phyloP scores from a whole-genome alignment of 495 filamentous ascomycete genomes.

The Penicillium tannophilum region DNA sequence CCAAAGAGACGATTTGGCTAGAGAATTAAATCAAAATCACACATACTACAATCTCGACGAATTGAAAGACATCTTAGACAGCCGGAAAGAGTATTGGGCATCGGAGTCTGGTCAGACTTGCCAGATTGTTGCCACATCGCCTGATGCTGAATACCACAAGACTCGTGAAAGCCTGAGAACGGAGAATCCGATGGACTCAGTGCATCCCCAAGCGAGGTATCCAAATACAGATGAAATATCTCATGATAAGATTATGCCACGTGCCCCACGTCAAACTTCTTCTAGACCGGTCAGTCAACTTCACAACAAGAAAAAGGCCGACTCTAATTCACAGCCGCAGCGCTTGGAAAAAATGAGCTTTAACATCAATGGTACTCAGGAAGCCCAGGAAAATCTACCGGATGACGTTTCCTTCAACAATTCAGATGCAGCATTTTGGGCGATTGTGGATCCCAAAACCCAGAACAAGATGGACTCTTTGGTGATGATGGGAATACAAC shows the following conservation, averaged over 20 bases:
- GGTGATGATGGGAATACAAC: neutral
- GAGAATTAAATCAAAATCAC: neutral
- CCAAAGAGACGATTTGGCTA: neutral
- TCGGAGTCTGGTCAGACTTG: neutral
- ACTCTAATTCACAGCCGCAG: neutral
- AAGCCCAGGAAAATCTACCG: neutral
- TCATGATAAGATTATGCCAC: neutral
- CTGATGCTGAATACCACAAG: neutral
- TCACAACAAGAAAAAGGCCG: neutral
- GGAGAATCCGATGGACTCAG: neutral
- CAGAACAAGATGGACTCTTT: neutral
- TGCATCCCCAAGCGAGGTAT: neutral
- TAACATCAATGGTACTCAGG: neutral
- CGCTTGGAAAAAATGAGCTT: neutral
- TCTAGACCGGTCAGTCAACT: neutral
- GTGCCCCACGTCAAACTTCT: neutral
- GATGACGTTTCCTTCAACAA: constrained; percentile 16
- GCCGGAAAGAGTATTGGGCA: constrained; percentile 22
- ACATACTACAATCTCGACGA: constrained; percentile 31
- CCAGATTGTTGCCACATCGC: neutral
- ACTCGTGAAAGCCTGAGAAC: neutral
- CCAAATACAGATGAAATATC: neutral
- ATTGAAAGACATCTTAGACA: constrained; percentile 24
- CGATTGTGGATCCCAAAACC: constrained; percentile 12
- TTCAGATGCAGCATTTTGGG: constrained; percentile 20